Conservation (phyloP, 495 filamentous ascomycete genomes). For the Chaetomium cochliodes region DNA sequence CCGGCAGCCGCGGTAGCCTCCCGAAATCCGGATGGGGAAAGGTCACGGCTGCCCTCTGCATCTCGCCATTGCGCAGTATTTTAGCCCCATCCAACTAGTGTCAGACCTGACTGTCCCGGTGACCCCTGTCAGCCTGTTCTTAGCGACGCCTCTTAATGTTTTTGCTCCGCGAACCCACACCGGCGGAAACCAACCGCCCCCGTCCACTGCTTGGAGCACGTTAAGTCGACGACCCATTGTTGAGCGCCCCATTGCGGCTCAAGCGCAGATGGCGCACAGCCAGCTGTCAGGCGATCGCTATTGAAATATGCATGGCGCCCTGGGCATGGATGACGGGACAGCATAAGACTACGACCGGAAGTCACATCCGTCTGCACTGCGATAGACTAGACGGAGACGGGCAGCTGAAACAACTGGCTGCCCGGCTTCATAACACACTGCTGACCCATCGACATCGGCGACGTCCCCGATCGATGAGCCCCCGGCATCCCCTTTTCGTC, state of each 20-base stretch:
- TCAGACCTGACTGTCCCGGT: neutral
- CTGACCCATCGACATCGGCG: neutral
- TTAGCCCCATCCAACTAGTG: neutral
- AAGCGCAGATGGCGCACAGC: constrained; percentile 1
- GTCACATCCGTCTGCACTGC: neutral
- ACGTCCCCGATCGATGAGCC: neutral
- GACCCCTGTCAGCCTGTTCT: neutral
- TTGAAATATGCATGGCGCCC: neutral
- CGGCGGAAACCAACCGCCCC: neutral
- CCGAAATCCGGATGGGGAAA: constrained; percentile 20
- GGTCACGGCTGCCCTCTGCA: constrained; percentile 5
- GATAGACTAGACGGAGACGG: neutral
- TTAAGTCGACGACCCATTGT: neutral
- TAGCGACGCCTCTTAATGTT: neutral
- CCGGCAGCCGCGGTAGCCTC: constrained; percentile 17
- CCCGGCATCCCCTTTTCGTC: neutral
- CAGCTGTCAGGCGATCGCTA: neutral
- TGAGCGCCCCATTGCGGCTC: neutral
- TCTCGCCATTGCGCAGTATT: neutral
- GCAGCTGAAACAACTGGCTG: neutral
- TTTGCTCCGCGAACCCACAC: neutral
- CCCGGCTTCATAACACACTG: neutral
- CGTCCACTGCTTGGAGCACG: neutral
- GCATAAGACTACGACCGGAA: constrained; percentile 5
- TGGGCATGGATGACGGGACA: neutral